These are phyloP conservation scores for Corinectria fuckeliana DNA, from an alignment of 2,329 filamentous ascomycete species.

Conservation along the genomic window DNA sequence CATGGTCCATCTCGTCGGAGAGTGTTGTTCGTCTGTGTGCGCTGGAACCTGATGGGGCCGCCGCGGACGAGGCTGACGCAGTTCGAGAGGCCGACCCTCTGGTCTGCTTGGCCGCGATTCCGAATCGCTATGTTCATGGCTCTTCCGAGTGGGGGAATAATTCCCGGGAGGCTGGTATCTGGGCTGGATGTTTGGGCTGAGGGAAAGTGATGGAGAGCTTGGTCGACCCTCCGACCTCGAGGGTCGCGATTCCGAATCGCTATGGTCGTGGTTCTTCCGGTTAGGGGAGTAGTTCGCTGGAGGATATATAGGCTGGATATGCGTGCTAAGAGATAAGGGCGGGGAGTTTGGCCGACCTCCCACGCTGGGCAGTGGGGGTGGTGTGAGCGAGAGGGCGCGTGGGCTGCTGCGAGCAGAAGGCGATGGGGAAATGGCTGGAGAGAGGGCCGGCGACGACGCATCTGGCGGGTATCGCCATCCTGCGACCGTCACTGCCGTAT, in stretches of 20 bases:
- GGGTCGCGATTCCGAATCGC: constrained; percentile 32
- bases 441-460: constrained; percentile 68
- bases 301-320: constrained; percentile 76
- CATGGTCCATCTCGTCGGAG: constrained; percentile 70
- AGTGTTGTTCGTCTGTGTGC: constrained; percentile 65
- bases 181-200: constrained; percentile 76
- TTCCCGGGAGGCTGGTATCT: constrained; percentile 77
- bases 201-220: constrained; percentile 67
- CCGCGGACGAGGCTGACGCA: constrained; percentile 60
- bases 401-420: constrained; percentile 71
- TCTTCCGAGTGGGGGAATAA: constrained; percentile 62
- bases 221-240: constrained; percentile 40
- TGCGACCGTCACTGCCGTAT: constrained; percentile 42
- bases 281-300: constrained; percentile 76
- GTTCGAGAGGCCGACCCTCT: constrained; percentile 51
- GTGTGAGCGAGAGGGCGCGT: constrained; percentile 70
- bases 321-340: constrained; percentile 69
- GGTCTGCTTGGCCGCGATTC: constrained; percentile 19
- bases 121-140: constrained; percentile 24
- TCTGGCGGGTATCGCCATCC: constrained; percentile 43
- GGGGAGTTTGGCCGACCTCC: constrained; percentile 67
- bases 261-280: constrained; percentile 24
- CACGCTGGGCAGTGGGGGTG: constrained; percentile 67
- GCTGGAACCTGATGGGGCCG: constrained; percentile 50
- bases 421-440: constrained; percentile 69